Percentiles rank a stretch among this genome's conserved stretches.
phyloP scores from a whole-genome alignment of 176 grass and related monocot genomes.

The Juncus effusus region DNA sequence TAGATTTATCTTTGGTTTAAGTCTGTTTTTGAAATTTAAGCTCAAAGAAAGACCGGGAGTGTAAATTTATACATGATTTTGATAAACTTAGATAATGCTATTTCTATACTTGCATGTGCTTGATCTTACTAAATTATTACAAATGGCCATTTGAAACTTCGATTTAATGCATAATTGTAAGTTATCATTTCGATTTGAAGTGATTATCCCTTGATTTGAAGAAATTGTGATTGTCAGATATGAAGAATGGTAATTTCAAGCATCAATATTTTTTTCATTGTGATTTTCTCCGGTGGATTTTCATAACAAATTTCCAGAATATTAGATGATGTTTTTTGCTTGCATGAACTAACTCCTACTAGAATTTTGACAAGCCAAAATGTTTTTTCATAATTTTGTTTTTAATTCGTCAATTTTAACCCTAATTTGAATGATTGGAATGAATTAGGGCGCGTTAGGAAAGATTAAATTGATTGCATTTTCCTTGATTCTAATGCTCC shows the following conservation, averaged over 20 bases:
- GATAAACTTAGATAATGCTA: background rate
- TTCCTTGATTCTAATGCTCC: constrained; percentile 19
- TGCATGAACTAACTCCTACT: constrained; percentile 18
- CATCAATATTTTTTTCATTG: too few relatives aligned
- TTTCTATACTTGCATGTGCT: constrained; percentile 20
- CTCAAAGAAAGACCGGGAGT: constrained; percentile 13
- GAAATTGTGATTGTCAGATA: too few relatives aligned
- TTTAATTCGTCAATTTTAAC: constrained; percentile 13
- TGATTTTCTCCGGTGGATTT: constrained; percentile 8
- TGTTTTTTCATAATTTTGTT: background rate
- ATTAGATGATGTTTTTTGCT: constrained; percentile 4
- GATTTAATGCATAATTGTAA: too few relatives aligned
- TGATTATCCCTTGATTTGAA: background rate
- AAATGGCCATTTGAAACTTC: background rate
- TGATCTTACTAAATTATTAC: constrained; percentile 11
- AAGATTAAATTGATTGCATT: constrained; percentile 16
- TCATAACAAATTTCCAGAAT: constrained; percentile 12
- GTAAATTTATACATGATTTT: constrained; percentile 9
- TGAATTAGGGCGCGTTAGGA: background rate
- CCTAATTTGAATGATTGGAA: constrained; percentile 17
- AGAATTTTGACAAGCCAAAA: constrained; percentile 12
- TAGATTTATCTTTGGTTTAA: constrained; percentile 21
- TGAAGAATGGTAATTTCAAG: too few relatives aligned
- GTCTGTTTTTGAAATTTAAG: constrained; percentile 11
- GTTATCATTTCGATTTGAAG: background rate